These are phyloP conservation scores for Penicillium waksmanii DNA, from an alignment of 495 filamentous ascomycete species.

Conservation along the genomic window DNA sequence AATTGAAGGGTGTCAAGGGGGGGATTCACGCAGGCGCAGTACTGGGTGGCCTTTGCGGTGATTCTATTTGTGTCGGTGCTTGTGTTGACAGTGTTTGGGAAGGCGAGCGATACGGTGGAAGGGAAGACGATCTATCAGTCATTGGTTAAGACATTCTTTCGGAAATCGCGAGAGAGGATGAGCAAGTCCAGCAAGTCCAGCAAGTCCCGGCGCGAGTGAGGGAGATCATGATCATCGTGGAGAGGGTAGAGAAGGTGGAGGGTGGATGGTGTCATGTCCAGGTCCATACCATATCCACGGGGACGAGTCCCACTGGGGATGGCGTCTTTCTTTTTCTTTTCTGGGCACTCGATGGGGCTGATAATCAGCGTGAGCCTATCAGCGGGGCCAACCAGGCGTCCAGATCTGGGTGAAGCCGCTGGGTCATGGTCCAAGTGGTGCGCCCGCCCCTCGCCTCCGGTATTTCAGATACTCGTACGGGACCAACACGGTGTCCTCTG, in stretches of 20 bases:
- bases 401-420: constrained; percentile 14
- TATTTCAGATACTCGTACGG: constrained; percentile 29
- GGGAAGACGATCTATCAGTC: constrained; percentile 55
- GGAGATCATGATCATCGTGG: not conserved
- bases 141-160: constrained; percentile 44
- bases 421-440: constrained; percentile 5
- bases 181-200: constrained; percentile 9
- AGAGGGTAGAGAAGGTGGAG: constrained; percentile 9
- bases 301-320: constrained; percentile 8
- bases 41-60: constrained; percentile 75
- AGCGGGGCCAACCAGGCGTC: constrained; percentile 14
- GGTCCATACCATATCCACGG: not conserved
- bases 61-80: constrained; percentile 67
- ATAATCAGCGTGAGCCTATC: constrained; percentile 28
- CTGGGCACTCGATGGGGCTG: constrained; percentile 8
- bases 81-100: constrained; percentile 53
- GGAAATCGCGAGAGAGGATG: constrained; percentile 32
- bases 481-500: constrained; percentile 54
- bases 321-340: constrained; percentile 1
- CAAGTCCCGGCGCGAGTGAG: constrained; percentile 11
- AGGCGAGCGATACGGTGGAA: constrained; percentile 53
- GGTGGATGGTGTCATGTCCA: not conserved
- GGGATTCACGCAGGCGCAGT: constrained; percentile 63
- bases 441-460: constrained; percentile 19
- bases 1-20: constrained; percentile 61